Conservation (phyloP, 2,329 filamentous ascomycete species). For the Hymenoscyphus repandus region DNA sequence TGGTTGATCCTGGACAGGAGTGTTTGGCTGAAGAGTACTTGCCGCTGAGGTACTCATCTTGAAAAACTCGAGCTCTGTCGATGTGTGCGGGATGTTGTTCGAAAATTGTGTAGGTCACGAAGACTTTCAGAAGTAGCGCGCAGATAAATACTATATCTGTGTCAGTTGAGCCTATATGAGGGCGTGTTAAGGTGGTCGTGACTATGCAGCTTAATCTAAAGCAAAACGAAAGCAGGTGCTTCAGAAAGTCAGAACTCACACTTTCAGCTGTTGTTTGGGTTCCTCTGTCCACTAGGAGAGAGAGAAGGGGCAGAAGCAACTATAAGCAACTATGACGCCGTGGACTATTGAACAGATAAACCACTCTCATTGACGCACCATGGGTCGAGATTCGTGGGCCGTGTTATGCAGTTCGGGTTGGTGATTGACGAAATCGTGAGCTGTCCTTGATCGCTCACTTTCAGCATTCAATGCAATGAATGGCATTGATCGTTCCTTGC, state of each 20-base stretch:
- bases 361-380: constrained; percentile 11
- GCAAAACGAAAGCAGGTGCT: constrained; percentile 7
- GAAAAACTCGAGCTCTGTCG: background rate
- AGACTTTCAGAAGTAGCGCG: background rate
- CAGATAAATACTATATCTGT: constrained; percentile 12
- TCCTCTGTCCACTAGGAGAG: background rate
- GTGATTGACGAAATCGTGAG: constrained; percentile 19
- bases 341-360: background rate
- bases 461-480: constrained; percentile 3
- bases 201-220: constrained; percentile 21
- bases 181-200: constrained; percentile 8
- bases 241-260: constrained; percentile 18
- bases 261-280: constrained; percentile 20
- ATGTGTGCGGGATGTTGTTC: background rate
- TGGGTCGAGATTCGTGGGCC: background rate
- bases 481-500: constrained; percentile 4
- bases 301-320: background rate
- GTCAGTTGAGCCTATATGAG: constrained; percentile 19
- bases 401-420: constrained; percentile 1
- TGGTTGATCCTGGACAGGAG: constrained; percentile 22
- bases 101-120: background rate
- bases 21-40: constrained; percentile 26
- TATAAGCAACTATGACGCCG: constrained; percentile 3
- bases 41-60: constrained; percentile 30
- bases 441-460: constrained; percentile 10